These are phyloP conservation scores for Macrophomina tecta DNA, from an alignment of 2,329 filamentous ascomycete species.

Conservation along the genomic window DNA sequence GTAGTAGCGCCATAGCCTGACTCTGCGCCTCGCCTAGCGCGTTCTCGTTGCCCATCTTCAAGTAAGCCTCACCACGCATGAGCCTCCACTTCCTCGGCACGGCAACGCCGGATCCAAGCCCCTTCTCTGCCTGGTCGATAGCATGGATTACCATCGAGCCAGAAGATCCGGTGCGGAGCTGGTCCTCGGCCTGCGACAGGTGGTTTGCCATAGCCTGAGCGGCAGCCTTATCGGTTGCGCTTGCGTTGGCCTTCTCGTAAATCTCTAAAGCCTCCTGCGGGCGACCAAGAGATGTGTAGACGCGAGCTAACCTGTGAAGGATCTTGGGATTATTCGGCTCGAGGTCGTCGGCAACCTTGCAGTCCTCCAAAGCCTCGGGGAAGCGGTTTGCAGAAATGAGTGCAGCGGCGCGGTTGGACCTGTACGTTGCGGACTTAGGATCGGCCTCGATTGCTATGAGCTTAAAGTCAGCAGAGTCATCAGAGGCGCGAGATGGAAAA, in stretches of 20 bases:
- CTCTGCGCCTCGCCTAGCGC: constrained; percentile 90
- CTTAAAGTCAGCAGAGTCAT: neutral
- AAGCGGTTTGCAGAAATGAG: constrained; percentile 88
- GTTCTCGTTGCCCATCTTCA: constrained; percentile 91
- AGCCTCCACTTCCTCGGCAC: constrained; percentile 93
- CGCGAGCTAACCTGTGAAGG: constrained; percentile 82
- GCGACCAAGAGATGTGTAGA: constrained; percentile 85
- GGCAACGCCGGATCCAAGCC: constrained; percentile 74
- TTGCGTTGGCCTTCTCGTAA: constrained; percentile 79
- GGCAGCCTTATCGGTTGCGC: constrained; percentile 83
- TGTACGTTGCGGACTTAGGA: constrained; percentile 84
- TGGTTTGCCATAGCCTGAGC: constrained; percentile 86
- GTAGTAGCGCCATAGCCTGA: constrained; percentile 84
- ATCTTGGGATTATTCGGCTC: constrained; percentile 90
- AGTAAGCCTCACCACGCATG: constrained; percentile 87
- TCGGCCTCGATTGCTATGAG: constrained; percentile 81
- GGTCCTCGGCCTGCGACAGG: constrained; percentile 78
- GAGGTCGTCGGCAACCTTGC: constrained; percentile 78
- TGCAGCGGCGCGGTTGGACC: constrained; percentile 93
- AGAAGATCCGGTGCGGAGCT: constrained; percentile 73
- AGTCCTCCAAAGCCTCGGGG: constrained; percentile 82
- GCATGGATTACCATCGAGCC: constrained; percentile 93
- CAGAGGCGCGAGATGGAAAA: constrained; percentile 29
- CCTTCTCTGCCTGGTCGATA: constrained; percentile 85
- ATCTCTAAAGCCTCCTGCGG: constrained; percentile 86